Percentiles rank a stretch among this genome's conserved stretches.
Evolutionary conservation across 768 basidiomycete genomes (phyloP).

Genomic region (Tricholoma matsutake): DNA sequence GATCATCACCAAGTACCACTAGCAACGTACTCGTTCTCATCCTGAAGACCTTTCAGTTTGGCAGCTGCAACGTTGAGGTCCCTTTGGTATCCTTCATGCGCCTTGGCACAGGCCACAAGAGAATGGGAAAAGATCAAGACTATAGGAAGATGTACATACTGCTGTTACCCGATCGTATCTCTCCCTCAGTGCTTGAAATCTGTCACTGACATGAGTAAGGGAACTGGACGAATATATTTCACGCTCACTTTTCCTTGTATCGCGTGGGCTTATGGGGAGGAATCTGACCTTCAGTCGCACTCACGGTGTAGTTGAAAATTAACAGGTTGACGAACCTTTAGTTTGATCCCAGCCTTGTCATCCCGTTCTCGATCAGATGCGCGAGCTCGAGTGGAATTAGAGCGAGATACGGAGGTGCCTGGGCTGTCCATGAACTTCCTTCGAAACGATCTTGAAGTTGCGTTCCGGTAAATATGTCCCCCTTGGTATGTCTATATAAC

Average conservation of each 20-base stretch:
- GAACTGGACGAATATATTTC: background rate
- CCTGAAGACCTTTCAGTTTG: conserved; percentile 43
- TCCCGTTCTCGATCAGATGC: conserved; percentile 7
- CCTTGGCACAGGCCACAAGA: conserved; percentile 21
- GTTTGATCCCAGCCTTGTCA: conserved; percentile 6
- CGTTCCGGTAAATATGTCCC: too few relatives aligned
- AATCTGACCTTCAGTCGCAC: background rate
- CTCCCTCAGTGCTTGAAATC: conserved; percentile 44
- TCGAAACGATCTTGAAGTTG: background rate
- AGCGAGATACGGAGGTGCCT: conserved; percentile 1
- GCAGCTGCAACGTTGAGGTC: conserved; percentile 38
- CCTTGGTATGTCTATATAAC: too few relatives aligned
- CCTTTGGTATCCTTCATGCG: conserved; percentile 34
- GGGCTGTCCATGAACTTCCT: conserved; percentile 2
- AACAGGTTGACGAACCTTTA: conserved; percentile 6
- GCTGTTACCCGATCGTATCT: conserved; percentile 42
- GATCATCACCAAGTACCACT: background rate
- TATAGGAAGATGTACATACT: conserved; percentile 25
- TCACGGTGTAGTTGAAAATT: background rate
- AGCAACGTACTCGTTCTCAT: conserved; percentile 45
- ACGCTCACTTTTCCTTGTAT: conserved; percentile 30
- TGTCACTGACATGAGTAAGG: conserved; percentile 13
- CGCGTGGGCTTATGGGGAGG: conserved; percentile 8
- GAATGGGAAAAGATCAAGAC: background rate
- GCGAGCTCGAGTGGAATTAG: background rate